Base-by-base conservation (phyloP, 2,329 filamentous ascomycete species). In the Phialocephala sp. region DNA sequence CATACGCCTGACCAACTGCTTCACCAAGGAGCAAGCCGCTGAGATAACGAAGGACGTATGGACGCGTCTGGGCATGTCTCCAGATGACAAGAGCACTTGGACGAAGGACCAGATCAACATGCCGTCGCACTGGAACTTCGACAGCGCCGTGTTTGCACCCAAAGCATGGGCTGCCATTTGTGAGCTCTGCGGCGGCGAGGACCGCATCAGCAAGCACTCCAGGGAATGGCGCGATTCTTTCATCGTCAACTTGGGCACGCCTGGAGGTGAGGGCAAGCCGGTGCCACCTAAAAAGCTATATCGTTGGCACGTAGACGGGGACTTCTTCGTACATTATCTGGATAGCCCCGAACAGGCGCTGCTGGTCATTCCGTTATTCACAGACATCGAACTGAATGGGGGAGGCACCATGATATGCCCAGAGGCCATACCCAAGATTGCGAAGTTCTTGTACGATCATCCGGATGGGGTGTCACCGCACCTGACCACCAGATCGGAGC, bases 101-200 rank as follows among this genome's bases (percentile, higher is more conserved):
- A 45, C 14, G 8, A 14, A 24, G 22, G 15, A 15, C 4, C n/a
- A 47, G 39, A 59, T 47, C 57, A 59, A 59, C 24, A 45, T 59
- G 37, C 37, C 37, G 6, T 4, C 24, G 2, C 37, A 14, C 20
- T 1, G 22, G 8, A 20, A n/a, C 37, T 12, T 59, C n/a, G n/a
- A 47, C 22, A 32, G 27, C 27, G 6, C 9, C 24, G 24, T 3
- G 1, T 35, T 59, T 27, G 57, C 57, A 11, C 39, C 57, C 6
- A 59, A 59, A 47, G 57, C 57, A 43, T 59, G 57, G 57, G 57
- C n/a, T 15, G 57, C 57, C 37, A 59, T 59, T n/a, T 59, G 39
- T 27, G 57, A 59, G 22, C 57, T 59, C 2, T 59, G 8, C 11
- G 57, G 57, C 8, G 39, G 57, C 18, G 57, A 59, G 18, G 41